phyloP scores from a whole-genome alignment of 371 early-diverging fungal genomes.

The Mucor indicus region DNA sequence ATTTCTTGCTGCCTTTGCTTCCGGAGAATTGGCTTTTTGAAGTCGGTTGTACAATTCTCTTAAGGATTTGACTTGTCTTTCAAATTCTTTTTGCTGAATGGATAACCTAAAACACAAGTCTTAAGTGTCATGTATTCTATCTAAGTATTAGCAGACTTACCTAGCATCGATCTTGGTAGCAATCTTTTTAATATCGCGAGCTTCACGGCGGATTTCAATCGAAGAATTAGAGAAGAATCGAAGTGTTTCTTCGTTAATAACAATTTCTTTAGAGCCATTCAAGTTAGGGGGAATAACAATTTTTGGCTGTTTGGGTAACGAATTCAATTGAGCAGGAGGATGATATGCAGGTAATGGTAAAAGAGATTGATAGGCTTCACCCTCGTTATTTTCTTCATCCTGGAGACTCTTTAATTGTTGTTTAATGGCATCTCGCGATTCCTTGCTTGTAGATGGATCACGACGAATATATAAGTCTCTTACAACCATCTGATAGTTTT shows the following conservation, averaged over 20 bases:
- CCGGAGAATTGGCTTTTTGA: slow-evolving; percentile 6
- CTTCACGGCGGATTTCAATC: slow-evolving; percentile 24
- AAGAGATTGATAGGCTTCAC: slow-evolving; percentile 9
- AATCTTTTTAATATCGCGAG: slow-evolving; percentile 15
- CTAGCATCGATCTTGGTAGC: slow-evolving; percentile 14
- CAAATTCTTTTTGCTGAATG: slow-evolving; percentile 27
- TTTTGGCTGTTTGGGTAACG: slow-evolving; percentile 24
- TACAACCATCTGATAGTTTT: slow-evolving; percentile 21
- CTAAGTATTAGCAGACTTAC: too few species aligned
- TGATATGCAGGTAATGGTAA: slow-evolving; percentile 31
- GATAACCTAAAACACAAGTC: slow-evolving; percentile 4
- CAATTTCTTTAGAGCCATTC: slow-evolving; percentile 35
- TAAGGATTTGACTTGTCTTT: slow-evolving; percentile 15
- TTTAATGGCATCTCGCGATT: slow-evolving; percentile 10
- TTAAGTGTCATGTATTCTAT: not conserved
- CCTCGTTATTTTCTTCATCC: not conserved
- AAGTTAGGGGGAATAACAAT: slow-evolving; percentile 30
- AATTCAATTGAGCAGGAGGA: slow-evolving; percentile 19
- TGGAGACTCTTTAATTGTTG: slow-evolving; percentile 18
- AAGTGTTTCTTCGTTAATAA: slow-evolving; percentile 40
- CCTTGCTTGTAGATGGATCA: not conserved
- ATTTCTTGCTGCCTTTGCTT: slow-evolving; percentile 6
- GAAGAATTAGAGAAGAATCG: slow-evolving; percentile 29
- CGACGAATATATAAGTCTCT: slow-evolving; percentile 25
- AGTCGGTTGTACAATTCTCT: slow-evolving; percentile 17